Base-by-base conservation (phyloP, 805 yeast species). In the Hanseniaspora valbyensis region DNA sequence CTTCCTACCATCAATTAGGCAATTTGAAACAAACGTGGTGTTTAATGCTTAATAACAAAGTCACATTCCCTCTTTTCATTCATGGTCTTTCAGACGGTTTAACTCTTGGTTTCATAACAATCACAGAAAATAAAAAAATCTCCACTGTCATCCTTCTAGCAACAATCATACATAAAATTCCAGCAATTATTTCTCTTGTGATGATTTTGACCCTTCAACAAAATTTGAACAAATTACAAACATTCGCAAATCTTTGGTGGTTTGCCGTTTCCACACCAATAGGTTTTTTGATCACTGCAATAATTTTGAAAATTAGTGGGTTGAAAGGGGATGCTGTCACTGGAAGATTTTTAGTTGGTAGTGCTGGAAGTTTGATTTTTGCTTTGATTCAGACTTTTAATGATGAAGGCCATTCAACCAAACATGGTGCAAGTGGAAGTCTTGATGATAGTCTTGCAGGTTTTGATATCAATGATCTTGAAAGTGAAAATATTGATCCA, bases 71-170 rank as follows among this genome's bases (percentile, higher is more conserved):
- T 0, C 63, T 81, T 9, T 59, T 79, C 2, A 66, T 80, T 1
- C 87, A 81, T 59, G 76, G 81, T 0, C 53, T 76, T 7, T 72
- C 80, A 1, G 87, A 81, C 58, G 87, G 87, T 2, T 65, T 80
- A 10, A 77, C 83, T 0, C 61, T 81, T 34, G 83, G 84, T 0
- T 71, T 82, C 0, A 69, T 82, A 0, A 67, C 70, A 2, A 57
- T 68, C 36, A 66, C 67, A 43, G 65, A 62, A 8, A 61, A 70
- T 3, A 58, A 69, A 45, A 64, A 65, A 44, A 43, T 69, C 42
- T 38, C 41, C 7, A 26, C 44, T 26, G 60, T 77, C 21, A 72
- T 80, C 44, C 67, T 78, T 24, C 51, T 77, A n/a, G 77, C 81
- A 19, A 75, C 81, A 22, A 69, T 78, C 25, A 65, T 78, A 16